These are phyloP conservation scores for Coffea canephora DNA, from an alignment of 257 asterid species.

Conservation along the genomic window DNA sequence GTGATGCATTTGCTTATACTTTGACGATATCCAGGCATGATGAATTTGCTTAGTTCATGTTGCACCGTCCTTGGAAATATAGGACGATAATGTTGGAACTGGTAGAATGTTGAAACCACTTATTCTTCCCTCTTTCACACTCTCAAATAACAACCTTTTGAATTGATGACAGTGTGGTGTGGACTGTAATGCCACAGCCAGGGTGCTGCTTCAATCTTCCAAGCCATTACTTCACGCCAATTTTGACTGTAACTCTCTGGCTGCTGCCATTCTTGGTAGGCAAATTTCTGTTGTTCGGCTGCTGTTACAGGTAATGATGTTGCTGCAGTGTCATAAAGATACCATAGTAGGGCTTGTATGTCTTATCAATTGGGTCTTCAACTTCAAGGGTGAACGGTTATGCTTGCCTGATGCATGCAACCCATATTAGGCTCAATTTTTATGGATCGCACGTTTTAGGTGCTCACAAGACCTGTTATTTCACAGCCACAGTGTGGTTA, in stretches of 20 bases:
- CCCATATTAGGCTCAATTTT: background rate
- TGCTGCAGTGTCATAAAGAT: background rate
- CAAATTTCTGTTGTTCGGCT: constrained; percentile 51
- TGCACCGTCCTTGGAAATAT: background rate
- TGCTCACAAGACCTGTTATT: background rate
- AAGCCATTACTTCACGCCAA: constrained; percentile 73
- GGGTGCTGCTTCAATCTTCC: constrained; percentile 67
- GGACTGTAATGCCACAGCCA: constrained; percentile 59
- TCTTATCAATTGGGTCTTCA: background rate
- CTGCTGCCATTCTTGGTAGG: constrained; percentile 62
- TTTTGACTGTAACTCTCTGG: constrained; percentile 65
- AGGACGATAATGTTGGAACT: background rate
- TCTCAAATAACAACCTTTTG: background rate
- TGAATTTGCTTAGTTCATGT: background rate
- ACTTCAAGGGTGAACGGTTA: background rate
- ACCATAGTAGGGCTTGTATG: background rate
- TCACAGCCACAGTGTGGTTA: background rate
- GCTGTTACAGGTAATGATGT: constrained; percentile 48
- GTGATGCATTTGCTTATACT: background rate
- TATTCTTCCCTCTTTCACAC: background rate
- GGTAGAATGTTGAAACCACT: background rate
- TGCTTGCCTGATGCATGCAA: background rate
- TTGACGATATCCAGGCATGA: background rate
- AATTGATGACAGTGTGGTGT: constrained; percentile 50
- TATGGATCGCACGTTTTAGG: background rate